Base-by-base conservation (phyloP, 208 protist species). In the Trypanosoma grayi region DNA sequence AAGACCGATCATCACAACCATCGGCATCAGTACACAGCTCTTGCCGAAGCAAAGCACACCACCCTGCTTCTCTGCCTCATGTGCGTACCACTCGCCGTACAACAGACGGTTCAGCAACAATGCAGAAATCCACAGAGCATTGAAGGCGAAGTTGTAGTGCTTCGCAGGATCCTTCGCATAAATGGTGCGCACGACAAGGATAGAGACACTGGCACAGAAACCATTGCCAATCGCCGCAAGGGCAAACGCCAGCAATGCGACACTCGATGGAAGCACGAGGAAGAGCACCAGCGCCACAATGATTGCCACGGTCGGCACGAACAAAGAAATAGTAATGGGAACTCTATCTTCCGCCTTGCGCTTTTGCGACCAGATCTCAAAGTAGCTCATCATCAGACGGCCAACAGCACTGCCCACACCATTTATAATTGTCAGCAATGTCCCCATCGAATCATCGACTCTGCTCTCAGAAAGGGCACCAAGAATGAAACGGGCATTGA, bases 91-190 rank as follows among this genome's bases (percentile, higher is more conserved):
- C 53, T 70, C 69, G 39, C 51, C 69, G 33, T 60, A 70, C 31
- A 66, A 33, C 0, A 75, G 18, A 52, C 69, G 69, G 24, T 75
- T 75, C 10, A 75, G 28, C 7, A 61, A 31, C 4, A 75, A 48
- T 5, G 62, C 45, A 0, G 69, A 57, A n/a, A 57, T 36, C 45
- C 55, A 60, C 10, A 60, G 25, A 14, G 46, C 62, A 28, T 59
- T 53, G 43, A 56, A 70, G 1, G 45, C 61, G 41, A 75, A 75
- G 36, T 75, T 70, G 43, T 75, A 70, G 45, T 70, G 62, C 43
- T 66, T 70, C 16, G 62, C 69, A 52, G 56, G 60, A 20, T 75
- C 69, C 37, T 75, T 75, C 3, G 69, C 60, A 20, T 65, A 70
- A 6, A 75, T 70, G 4, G 55, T 55, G 30, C 69, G 69, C 31